Evolutionary conservation across 2,329 filamentous ascomycete species (phyloP), one percentile per base, ranked within the genome.

Genomic region (Aspergillus fumigatus): DNA sequence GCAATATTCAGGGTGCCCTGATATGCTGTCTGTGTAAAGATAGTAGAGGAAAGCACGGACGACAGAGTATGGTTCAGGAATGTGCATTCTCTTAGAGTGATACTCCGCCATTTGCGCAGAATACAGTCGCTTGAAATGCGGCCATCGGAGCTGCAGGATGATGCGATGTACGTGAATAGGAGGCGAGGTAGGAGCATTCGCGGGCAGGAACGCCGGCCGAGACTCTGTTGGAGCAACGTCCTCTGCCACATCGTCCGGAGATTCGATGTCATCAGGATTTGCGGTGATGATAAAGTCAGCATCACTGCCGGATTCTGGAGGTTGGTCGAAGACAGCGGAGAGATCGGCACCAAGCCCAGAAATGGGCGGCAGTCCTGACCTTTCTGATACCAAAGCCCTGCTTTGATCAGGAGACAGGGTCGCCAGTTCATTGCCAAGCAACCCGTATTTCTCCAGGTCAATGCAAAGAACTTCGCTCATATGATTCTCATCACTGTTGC

Each of bases 1-100:
- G 49, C 83, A 84, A 59, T 80, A 80, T 50, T 88, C 83, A 0
- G 84, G 84, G 56, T 79, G 77, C n/a, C 73, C 75, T 2, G 75
- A 72, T 63, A 99, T 97, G 64, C 88, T 93, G 73, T 99, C 94
- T 0, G 94, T 97, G 75, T 99, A 99, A 1, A 99, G 84, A 69
- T 97, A 99, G 75, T 94, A 93, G 27, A 99, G 81, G 70, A 99
- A 99, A 0, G 93, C 91, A 64, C 90, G 92, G 49, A 99, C 94
- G 0, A 96, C 92, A 1, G 87, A 88, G 73, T 97, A 97, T 0
- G 93, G 92, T 69, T 99, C 95, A 0, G 94, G 93, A 48, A 99
- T 96, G 75, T 99, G 93, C 88, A 99, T 94, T 73, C 90, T 92
- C 68, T 94, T 94, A 17, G 91, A 94, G 71, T 99, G 94, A 67